Evolutionary conservation across 1,284 basidiomycete genomes (phyloP).

Genomic region (Ustilago bromivora): DNA sequence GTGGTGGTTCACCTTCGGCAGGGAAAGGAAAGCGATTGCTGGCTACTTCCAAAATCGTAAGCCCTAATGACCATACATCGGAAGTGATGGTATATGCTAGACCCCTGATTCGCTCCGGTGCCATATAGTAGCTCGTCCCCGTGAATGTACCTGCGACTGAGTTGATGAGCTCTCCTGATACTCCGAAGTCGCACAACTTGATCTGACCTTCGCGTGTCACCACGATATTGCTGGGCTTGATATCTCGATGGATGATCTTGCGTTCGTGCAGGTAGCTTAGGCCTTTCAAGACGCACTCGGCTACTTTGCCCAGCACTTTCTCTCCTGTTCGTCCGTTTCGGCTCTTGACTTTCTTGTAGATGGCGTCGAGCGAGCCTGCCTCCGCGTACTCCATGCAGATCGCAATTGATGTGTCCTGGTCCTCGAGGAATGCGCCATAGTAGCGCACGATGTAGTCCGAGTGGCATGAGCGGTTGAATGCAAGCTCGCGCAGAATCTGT

Average conservation of each 20-base stretch:
- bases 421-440: slow-evolving; percentile 94
- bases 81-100: slow-evolving; percentile 90
- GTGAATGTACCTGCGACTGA: slow-evolving; percentile 94
- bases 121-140: slow-evolving; percentile 97
- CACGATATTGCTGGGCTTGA: slow-evolving; percentile 96
- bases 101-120: slow-evolving; percentile 94
- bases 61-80: slow-evolving; percentile 97
- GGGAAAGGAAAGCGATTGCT: slow-evolving; percentile 97
- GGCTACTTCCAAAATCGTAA: slow-evolving; percentile 91
- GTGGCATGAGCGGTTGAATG: slow-evolving; percentile 85
- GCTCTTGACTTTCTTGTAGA: slow-evolving; percentile 86
- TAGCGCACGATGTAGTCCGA: slow-evolving; percentile 92
- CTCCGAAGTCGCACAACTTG: slow-evolving; percentile 95
- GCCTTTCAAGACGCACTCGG: slow-evolving; percentile 90
- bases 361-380: slow-evolving; percentile 83
- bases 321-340: slow-evolving; percentile 84
- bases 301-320: slow-evolving; percentile 89
- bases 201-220: slow-evolving; percentile 86
- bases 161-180: slow-evolving; percentile 92
- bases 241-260: slow-evolving; percentile 95
- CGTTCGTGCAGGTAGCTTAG: slow-evolving; percentile 90
- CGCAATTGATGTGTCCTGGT: slow-evolving; percentile 90
- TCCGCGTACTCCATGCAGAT: slow-evolving; percentile 96
- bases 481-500: slow-evolving; percentile 91
- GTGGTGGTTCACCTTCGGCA: slow-evolving; percentile 76